Conservation (phyloP, 768 basidiomycete species). For the Russula brevipes region DNA sequence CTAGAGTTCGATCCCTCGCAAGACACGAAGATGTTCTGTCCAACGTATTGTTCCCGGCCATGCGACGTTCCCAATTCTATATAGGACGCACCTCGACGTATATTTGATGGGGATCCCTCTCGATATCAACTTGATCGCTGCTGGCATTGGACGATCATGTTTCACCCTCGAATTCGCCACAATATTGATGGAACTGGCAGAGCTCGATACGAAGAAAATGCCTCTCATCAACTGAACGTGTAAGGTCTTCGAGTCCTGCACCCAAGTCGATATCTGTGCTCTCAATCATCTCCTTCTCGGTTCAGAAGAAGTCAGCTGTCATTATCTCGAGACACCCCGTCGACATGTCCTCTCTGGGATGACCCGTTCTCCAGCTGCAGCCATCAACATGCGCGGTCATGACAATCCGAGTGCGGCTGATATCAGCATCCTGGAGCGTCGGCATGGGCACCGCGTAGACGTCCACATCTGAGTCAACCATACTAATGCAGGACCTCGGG, state of each 20-base stretch:
- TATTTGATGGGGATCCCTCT: slow-evolving; percentile 54
- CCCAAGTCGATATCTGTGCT: slow-evolving; percentile 37
- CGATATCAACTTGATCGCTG: slow-evolving; percentile 57
- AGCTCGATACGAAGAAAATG: slow-evolving; percentile 45
- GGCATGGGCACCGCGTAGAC: slow-evolving; percentile 42
- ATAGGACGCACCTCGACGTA: slow-evolving; percentile 51
- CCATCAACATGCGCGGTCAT: slow-evolving; percentile 44
- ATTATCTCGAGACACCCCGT: slow-evolving; percentile 56
- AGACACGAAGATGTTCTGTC: slow-evolving; percentile 40
- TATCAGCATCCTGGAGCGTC: slow-evolving; percentile 36
- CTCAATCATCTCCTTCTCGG: slow-evolving; percentile 22
- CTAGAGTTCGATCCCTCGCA: slow-evolving; percentile 37
- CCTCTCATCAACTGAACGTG: slow-evolving; percentile 47
- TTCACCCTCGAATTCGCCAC: slow-evolving; percentile 41
- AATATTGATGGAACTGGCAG: slow-evolving; percentile 41
- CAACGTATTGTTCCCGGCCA: slow-evolving; percentile 50
- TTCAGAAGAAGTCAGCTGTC: slow-evolving; percentile 43
- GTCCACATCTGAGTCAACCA: slow-evolving; percentile 50
- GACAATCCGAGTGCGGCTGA: slow-evolving; percentile 47
- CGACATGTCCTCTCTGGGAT: slow-evolving; percentile 39
- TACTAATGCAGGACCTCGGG: slow-evolving; percentile 47
- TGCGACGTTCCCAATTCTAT: slow-evolving; percentile 58
- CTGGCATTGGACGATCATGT: slow-evolving; percentile 47
- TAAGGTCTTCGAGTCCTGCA: slow-evolving; percentile 41
- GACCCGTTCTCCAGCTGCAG: slow-evolving; percentile 40